Evolutionary conservation across 148 eudicot species (phyloP).

Genomic region (Cornus controversa): DNA sequence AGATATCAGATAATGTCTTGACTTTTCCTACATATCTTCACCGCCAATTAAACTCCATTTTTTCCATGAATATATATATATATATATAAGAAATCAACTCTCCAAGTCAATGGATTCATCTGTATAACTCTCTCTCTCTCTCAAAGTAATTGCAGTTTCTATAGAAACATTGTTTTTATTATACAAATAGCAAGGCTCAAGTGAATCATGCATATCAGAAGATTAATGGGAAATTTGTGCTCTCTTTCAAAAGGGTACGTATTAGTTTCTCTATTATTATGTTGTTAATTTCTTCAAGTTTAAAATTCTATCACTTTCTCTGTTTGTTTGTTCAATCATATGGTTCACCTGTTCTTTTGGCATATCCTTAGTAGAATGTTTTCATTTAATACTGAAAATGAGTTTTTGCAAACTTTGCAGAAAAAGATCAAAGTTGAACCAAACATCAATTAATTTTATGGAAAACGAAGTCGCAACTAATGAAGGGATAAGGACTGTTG

Average conservation of each 20-base stretch:
- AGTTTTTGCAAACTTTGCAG: background rate
- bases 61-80: constrained; percentile 2
- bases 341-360: too few species aligned
- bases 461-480: constrained; percentile 6
- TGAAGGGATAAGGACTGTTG: constrained; percentile 43
- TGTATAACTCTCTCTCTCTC: too few species aligned
- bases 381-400: background rate
- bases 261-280: background rate
- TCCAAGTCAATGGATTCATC: background rate
- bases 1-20: constrained; percentile 1
- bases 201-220: background rate
- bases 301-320: background rate
- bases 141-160: too few species aligned
- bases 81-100: background rate
- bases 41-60: constrained; percentile 2
- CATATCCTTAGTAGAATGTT: background rate
- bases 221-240: background rate
- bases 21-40: constrained; percentile 12
- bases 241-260: too few species aligned
- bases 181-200: too few species aligned
- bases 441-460: constrained; percentile 10
- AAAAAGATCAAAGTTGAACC: constrained; percentile 7
- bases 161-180: too few species aligned
- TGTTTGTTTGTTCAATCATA: background rate
- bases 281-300: background rate